Conservation (phyloP, 2,329 filamentous ascomycete species). For the Proliferodiscus dingleyae region DNA sequence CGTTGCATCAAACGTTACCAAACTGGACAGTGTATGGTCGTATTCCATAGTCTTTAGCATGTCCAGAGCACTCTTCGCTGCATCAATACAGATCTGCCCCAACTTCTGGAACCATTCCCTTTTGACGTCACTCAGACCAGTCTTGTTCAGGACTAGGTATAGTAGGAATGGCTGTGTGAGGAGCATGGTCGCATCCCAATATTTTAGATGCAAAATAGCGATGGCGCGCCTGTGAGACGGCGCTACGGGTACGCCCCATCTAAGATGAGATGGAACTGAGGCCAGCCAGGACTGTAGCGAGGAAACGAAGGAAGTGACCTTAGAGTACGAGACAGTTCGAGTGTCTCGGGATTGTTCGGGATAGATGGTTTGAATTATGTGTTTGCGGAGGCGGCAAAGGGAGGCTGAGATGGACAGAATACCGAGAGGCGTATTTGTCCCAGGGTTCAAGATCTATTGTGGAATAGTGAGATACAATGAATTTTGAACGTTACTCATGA, state of each 20-base stretch:
- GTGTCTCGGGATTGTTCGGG: constrained; percentile 13
- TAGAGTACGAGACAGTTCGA: constrained; percentile 14
- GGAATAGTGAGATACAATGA: not conserved
- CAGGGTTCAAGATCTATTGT: constrained; percentile 13
- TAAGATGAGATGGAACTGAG: constrained; percentile 18
- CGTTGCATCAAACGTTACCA: constrained; percentile 15
- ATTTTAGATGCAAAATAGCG: constrained; percentile 19
- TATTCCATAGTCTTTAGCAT: constrained; percentile 14
- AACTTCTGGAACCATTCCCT: constrained; percentile 18
- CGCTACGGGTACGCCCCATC: constrained; percentile 17
- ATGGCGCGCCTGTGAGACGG: constrained; percentile 17
- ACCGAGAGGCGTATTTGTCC: constrained; percentile 16
- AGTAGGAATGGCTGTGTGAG: constrained; percentile 19
- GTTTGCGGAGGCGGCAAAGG: constrained; percentile 14
- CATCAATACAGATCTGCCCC: constrained; percentile 16
- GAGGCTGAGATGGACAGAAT: constrained; percentile 15
- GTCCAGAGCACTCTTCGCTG: constrained; percentile 12
- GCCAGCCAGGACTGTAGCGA: constrained; percentile 14
- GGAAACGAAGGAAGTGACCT: constrained; percentile 11
- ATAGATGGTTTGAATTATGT: constrained; percentile 20
- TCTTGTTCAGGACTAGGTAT: constrained; percentile 13
- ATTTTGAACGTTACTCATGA: not conserved
- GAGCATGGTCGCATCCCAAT: constrained; percentile 19
- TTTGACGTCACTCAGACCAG: constrained; percentile 9
- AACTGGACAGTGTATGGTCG: constrained; percentile 14